These are phyloP conservation scores for Aaosphaeria arxii DNA, from an alignment of 2,329 filamentous ascomycete genomes.

Conservation along the genomic window DNA sequence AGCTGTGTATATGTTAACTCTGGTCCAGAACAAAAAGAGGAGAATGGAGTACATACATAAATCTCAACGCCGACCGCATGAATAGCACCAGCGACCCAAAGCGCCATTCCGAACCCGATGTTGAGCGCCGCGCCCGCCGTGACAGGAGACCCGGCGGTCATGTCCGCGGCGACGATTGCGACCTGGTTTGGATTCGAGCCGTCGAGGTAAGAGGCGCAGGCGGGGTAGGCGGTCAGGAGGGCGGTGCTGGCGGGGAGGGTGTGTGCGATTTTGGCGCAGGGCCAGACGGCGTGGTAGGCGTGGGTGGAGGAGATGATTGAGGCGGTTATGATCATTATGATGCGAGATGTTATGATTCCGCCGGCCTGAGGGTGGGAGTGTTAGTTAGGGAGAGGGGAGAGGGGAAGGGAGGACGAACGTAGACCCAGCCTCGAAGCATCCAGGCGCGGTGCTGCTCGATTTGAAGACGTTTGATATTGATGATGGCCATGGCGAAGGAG, in stretches of 20 bases:
- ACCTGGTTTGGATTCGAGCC: slow-evolving; percentile 21
- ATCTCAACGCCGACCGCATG: slow-evolving; percentile 42
- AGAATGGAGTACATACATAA: slow-evolving; percentile 26
- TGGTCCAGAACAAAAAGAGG: neutral
- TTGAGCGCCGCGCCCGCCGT: slow-evolving; percentile 45
- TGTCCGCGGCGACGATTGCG: slow-evolving; percentile 22
- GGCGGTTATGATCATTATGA: slow-evolving; percentile 47
- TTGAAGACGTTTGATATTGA: slow-evolving; percentile 59
- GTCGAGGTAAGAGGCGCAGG: slow-evolving; percentile 43
- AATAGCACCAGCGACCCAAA: slow-evolving; percentile 53
- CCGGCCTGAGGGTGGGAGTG: slow-evolving; percentile 35
- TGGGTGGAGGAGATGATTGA: slow-evolving; percentile 36
- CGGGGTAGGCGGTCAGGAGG: slow-evolving; percentile 41
- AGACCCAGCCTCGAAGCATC: slow-evolving; percentile 54
- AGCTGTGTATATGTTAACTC: slow-evolving; percentile 1
- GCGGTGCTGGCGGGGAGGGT: slow-evolving; percentile 23
- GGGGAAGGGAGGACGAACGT: slow-evolving; percentile 9
- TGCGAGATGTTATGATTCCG: slow-evolving; percentile 51
- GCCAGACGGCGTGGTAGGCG: slow-evolving; percentile 35
- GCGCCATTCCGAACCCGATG: slow-evolving; percentile 50
- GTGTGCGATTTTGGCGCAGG: slow-evolving; percentile 51
- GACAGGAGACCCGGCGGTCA: slow-evolving; percentile 14
- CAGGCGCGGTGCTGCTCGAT: slow-evolving; percentile 63
- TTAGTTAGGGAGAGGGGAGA: neutral
- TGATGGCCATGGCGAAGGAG: slow-evolving; percentile 41